Percentiles rank a stretch among this genome's conserved stretches.
phyloP scores from a whole-genome alignment of 2,329 filamentous ascomycete genomes.

The Xylariaceae sp. region DNA sequence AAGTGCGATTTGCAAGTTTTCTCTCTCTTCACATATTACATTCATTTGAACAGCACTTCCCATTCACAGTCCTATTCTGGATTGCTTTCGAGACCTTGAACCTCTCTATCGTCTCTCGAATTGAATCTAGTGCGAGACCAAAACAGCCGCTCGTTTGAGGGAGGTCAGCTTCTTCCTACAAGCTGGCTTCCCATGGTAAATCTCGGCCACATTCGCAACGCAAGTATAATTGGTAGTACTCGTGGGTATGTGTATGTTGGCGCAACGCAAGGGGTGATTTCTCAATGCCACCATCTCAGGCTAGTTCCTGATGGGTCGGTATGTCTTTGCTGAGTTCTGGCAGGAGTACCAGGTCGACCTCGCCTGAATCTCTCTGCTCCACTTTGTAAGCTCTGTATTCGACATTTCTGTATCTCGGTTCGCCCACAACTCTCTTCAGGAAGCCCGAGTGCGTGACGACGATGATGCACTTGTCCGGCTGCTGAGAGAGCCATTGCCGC shows the following conservation, averaged over 20 bases:
- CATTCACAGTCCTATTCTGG: conserved; percentile 25
- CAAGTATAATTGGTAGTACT: no score
- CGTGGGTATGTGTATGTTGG: no score
- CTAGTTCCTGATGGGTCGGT: not conserved
- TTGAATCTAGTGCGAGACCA: conserved; percentile 31
- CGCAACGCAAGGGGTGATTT: no score
- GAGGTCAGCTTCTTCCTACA: conserved; percentile 25
- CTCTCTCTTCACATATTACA: conserved; percentile 31
- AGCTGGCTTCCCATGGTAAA: conserved; percentile 33
- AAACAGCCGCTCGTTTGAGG: conserved; percentile 34
- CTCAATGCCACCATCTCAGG: no score
- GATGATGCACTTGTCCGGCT: conserved; percentile 27
- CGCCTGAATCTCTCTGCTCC: conserved; percentile 10
- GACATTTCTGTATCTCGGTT: conserved; percentile 26
- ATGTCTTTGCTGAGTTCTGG: conserved; percentile 16
- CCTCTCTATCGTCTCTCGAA: conserved; percentile 23
- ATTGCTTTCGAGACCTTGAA: conserved; percentile 25
- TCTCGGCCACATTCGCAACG: conserved; percentile 33
- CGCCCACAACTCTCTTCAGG: conserved; percentile 23
- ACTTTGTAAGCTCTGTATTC: conserved; percentile 28
- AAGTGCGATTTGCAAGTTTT: conserved; percentile 5
- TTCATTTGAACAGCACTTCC: conserved; percentile 28
- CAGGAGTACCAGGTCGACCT: conserved; percentile 15
- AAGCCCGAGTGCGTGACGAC: conserved; percentile 32
- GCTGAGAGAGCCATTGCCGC: conserved; percentile 27